phyloP scores from a whole-genome alignment of 805 yeast genomes.

The Cyberlindnera maritima region DNA sequence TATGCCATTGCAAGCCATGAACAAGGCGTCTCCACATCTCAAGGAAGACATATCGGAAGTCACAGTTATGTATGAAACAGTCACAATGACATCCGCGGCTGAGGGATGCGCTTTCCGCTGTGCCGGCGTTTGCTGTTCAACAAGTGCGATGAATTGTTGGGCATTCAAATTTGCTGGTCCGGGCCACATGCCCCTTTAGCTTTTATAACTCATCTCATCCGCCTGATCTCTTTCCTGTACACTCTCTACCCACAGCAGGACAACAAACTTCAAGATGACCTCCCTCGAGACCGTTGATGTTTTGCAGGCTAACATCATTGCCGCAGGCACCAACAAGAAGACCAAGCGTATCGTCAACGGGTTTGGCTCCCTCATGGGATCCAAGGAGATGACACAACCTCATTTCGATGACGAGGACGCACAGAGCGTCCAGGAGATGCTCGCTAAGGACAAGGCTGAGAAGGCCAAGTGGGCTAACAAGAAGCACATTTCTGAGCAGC shows the following conservation, averaged over 20 bases:
- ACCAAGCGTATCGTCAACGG: slow-evolving; percentile 74
- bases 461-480: slow-evolving; percentile 36
- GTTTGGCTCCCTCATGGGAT: slow-evolving; percentile 79
- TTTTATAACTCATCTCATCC: not conserved
- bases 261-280: slow-evolving; percentile 3
- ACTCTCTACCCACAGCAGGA: not conserved
- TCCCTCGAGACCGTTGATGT: slow-evolving; percentile 47
- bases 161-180: slow-evolving; percentile 2
- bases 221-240: not conserved
- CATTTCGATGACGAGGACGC: slow-evolving; percentile 54
- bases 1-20: too few species aligned
- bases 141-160: slow-evolving; percentile 2
- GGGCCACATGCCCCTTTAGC: slow-evolving; percentile 1
- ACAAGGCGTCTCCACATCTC: too few species aligned
- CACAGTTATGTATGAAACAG: too few species aligned
- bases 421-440: slow-evolving; percentile 42
- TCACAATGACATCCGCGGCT: too few species aligned
- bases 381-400: slow-evolving; percentile 65
- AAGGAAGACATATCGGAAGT: too few species aligned
- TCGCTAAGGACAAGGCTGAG: slow-evolving; percentile 43
- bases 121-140: slow-evolving; percentile 2
- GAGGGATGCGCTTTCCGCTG: not conserved
- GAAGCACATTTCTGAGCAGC: slow-evolving; percentile 70
- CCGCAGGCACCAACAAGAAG: slow-evolving; percentile 77
- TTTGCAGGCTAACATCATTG: slow-evolving; percentile 70